Base-by-base conservation (phyloP, 73 alveolate species). In the Tetrahymena borealis region DNA sequence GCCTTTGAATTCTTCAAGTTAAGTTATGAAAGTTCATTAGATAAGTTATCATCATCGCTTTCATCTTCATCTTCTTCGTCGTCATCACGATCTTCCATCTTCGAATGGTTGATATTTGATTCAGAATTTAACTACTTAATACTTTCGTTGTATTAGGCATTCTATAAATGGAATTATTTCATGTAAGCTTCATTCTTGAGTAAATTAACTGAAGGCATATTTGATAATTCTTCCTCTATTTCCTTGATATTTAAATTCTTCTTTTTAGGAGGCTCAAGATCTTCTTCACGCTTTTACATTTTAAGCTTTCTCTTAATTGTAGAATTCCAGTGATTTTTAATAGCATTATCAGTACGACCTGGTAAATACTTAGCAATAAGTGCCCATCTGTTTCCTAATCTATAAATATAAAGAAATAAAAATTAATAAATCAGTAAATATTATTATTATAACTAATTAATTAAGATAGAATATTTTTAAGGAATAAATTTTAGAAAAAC, bases 341-440 rank as follows among this genome's bases (percentile, higher is more conserved):
- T 98, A 78, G 98, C 96, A 94, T 98, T 98, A 94, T 98, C 99
- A 33, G 98, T 97, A 90, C 99, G 94, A 33, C 99, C 99, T 16
- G 94, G 91, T 90, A 98, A 95, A 60, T 96, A 78, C 92, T 96
- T 96, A 32, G 99, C 96, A 38, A 98, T 98, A 78, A 96, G 98
- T 90, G 99, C 98, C 99, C 99, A 98, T 85, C 98, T 94, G 93
- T 98, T 98, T 16, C 99, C 99, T 39, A 97, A 95, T 93, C 95
- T 94, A 85, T 96, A 91, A 91, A 97, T 99, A 40, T 60, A 60
- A 24, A n/a, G 15, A 60, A 60, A 60, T 15, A n/a, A n/a, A n/a
- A n/a, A n/a, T n/a, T n/a, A n/a, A n/a, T n/a, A n/a, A n/a, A n/a
- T n/a, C n/a, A n/a, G n/a, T n/a, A n/a, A n/a, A n/a, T n/a, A n/a